Evolutionary conservation across 2,329 filamentous ascomycete genomes (phyloP).

Genomic region (Colletotrichum limetticola): DNA sequence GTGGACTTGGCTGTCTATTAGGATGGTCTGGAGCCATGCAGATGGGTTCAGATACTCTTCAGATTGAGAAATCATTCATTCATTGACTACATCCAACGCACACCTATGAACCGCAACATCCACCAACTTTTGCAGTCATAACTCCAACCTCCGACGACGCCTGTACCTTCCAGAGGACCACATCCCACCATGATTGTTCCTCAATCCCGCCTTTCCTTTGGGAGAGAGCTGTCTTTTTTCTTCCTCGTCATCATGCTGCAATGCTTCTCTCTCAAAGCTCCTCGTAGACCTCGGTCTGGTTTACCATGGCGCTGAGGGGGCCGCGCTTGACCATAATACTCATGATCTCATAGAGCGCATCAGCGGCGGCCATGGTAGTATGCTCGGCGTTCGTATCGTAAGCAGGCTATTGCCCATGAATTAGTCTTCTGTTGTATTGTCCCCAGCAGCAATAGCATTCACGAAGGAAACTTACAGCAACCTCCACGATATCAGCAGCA

Average conservation of each 20-base stretch:
- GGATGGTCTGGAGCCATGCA: not conserved
- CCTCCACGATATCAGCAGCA: slow-evolving; percentile 78
- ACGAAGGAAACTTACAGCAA: slow-evolving; percentile 57
- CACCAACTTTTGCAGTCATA: not conserved
- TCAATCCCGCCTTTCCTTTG: too few relatives aligned
- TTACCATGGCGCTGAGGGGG: slow-evolving; percentile 61
- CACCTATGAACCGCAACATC: not conserved
- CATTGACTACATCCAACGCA: not conserved
- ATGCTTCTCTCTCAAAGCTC: slow-evolving; percentile 9
- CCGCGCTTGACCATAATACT: slow-evolving; percentile 86
- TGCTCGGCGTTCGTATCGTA: slow-evolving; percentile 79
- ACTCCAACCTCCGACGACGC: slow-evolving; percentile 8
- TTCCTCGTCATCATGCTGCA: not conserved
- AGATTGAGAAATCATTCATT: not conserved
- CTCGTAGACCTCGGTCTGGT: slow-evolving; percentile 27
- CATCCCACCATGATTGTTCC: not conserved
- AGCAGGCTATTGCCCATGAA: slow-evolving; percentile 57
- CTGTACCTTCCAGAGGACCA: not conserved
- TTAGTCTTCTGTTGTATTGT: not conserved
- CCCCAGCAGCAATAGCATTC: not conserved
- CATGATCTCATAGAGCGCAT: slow-evolving; percentile 82
- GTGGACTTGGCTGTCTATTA: not conserved
- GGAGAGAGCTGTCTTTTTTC: not conserved
- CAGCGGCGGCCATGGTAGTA: slow-evolving; percentile 78
- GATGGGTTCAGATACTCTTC: not conserved